phyloP scores from a whole-genome alignment of 1,139 yeast species.

The Fermentozyma sake region DNA sequence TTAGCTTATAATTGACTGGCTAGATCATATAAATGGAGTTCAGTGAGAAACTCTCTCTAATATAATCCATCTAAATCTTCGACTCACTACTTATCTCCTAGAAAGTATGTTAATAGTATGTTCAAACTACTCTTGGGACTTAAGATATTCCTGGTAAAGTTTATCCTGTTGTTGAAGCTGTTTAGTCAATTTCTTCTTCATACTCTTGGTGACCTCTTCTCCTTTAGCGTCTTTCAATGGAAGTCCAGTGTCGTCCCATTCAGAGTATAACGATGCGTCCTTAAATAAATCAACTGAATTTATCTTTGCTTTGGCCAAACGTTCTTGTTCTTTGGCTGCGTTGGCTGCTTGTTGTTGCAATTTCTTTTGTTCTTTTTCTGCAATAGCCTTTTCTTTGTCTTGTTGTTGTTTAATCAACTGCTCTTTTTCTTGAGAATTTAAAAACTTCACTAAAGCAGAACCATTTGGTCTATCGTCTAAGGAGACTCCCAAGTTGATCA shows the following conservation, averaged over 20 bases:
- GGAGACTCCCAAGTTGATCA: slow-evolving; percentile 72
- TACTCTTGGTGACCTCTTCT: slow-evolving; percentile 83
- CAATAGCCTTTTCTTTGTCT: slow-evolving; percentile 49
- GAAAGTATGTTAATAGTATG: no score
- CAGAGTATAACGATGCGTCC: slow-evolving; percentile 49
- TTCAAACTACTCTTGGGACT: slow-evolving; percentile 1
- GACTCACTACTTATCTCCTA: no score
- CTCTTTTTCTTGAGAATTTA: slow-evolving; percentile 62
- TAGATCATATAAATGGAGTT: no score
- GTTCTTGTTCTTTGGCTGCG: slow-evolving; percentile 62
- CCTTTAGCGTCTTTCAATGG: slow-evolving; percentile 79
- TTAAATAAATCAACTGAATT: slow-evolving; percentile 72
- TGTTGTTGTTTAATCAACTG: slow-evolving; percentile 61
- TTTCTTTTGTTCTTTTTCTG: slow-evolving; percentile 39
- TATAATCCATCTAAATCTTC: no score
- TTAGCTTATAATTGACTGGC: no score
- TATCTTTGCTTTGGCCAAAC: slow-evolving; percentile 63
- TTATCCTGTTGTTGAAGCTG: slow-evolving; percentile 78
- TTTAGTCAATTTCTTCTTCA: slow-evolving; percentile 75
- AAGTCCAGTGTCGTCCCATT: slow-evolving; percentile 82
- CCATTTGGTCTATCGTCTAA: slow-evolving; percentile 85
- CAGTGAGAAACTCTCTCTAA: no score
- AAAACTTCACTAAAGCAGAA: slow-evolving; percentile 75
- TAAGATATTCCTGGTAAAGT: slow-evolving; percentile 63
- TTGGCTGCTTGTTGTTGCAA: slow-evolving; percentile 34